Base-by-base conservation (phyloP, 148 eudicot species). In the Pharnaceum exiguum region DNA sequence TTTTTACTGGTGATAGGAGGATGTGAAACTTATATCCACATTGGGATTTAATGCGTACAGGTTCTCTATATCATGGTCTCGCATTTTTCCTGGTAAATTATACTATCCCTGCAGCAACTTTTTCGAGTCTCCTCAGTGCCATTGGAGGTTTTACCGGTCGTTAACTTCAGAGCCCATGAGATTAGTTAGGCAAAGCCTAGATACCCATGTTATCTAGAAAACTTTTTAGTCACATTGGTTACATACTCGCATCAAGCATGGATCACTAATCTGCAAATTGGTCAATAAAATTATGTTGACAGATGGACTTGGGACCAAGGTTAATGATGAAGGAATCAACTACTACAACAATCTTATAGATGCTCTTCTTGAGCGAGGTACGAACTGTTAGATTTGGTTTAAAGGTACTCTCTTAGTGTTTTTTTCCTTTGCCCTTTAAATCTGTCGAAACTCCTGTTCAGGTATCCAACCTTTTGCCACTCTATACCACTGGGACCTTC, bases 11-110 rank as follows among this genome's bases (percentile, higher is more conserved):
- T 13, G 11, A 39, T 13, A 40, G 18, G 16, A 40, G 17, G 1
- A 40, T 12, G n/a, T 38, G 11, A 8, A 0, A 33, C 37, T 38
- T 38, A 38, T 38, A 38, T 11, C 13, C 42, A 38, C 21, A 42
- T 18, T 93, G 73, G 99, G 99, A 56, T 72, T 88, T 90, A 96
- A 89, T 78, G 89, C 99, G 65, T 93, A 93, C 69, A 81, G 96
- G 80, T 93, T 93, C 70, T 93, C 99, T 15, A 83, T 93, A 24
- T 89, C 99, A 29, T 93, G 95, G 99, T 66, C 96, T 37, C 62
- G 99, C 83, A 89, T 93, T 44, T 93, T 89, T 47, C 96, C 96
- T 19, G 83, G 99, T 93, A 84, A 78, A 77, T 65, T 9, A 10
- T 16, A 1, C 11, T 43, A 21, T 27, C 22, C 12, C 7, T 22